Percentiles rank a stretch among this genome's conserved stretches.
These are phyloP conservation scores for Capsicum pubescens DNA, from an alignment of 257 asterid genomes.

Conservation along the genomic window DNA sequence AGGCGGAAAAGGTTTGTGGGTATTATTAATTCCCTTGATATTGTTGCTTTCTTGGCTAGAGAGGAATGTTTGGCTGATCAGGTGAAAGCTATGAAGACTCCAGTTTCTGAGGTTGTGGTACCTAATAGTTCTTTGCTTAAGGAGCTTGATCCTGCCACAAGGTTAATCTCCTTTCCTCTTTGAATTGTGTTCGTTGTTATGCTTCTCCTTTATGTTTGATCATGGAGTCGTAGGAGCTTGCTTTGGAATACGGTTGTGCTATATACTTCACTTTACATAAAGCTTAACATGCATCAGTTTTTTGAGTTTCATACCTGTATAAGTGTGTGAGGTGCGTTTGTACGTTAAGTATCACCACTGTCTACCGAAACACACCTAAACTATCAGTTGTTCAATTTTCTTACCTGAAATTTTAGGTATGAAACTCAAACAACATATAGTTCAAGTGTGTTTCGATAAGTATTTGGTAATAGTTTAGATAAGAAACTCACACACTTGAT, in stretches of 20 bases:
- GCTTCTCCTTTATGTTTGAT: neutral
- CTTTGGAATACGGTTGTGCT: neutral
- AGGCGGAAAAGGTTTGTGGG: conserved; percentile 93
- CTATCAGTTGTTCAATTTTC: too few relatives aligned
- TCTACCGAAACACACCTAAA: too few relatives aligned
- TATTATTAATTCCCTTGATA: conserved; percentile 78
- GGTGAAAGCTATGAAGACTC: conserved; percentile 75
- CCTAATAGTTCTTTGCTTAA: conserved; percentile 67
- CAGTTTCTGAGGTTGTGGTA: conserved; percentile 81
- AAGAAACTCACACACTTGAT: too few relatives aligned
- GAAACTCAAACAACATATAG: too few relatives aligned
- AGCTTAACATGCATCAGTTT: neutral
- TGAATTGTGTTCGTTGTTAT: neutral
- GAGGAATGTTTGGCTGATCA: conserved; percentile 72
- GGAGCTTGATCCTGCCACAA: conserved; percentile 95
- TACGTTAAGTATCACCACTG: too few relatives aligned
- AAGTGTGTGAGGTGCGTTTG: too few relatives aligned
- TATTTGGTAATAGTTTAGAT: too few relatives aligned
- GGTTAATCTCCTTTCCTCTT: conserved; percentile 46
- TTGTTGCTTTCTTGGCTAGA: conserved; percentile 82
- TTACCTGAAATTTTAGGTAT: too few relatives aligned
- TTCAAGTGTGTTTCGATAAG: too few relatives aligned
- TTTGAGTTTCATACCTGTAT: too few relatives aligned
- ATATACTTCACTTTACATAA: neutral
- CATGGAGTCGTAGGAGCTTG: neutral